A percentile compares a stretch with the other conserved stretches of the same genome.
These are phyloP conservation scores for Boletus subparvulus DNA, from an alignment of 768 basidiomycete species.

Conservation along the genomic window DNA sequence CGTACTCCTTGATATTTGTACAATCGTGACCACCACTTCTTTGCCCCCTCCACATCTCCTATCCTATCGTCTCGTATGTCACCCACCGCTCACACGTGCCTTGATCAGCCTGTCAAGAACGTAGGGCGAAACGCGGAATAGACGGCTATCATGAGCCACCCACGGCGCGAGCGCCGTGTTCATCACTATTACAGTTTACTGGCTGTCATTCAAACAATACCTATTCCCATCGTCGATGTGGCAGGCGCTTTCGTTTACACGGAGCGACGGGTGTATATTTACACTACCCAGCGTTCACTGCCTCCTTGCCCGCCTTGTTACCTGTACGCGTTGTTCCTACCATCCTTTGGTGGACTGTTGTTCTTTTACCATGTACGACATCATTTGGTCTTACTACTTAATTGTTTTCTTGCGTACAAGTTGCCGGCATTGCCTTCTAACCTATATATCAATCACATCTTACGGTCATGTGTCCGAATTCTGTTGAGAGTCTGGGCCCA, in stretches of 20 bases:
- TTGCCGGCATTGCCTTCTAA: constrained; percentile 6
- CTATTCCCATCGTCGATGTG: constrained; percentile 5
- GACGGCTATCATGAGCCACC: constrained; percentile 1
- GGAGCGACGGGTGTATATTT: background rate
- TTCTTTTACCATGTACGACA: constrained; percentile 19
- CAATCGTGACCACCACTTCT: constrained; percentile 2
- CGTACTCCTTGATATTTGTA: constrained; percentile 14
- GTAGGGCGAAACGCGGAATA: constrained; percentile 14
- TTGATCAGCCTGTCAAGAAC: background rate
- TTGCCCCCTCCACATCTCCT: background rate
- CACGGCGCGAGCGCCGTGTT: background rate
- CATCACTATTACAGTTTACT: background rate
- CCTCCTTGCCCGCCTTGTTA: background rate
- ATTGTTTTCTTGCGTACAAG: constrained; percentile 23
- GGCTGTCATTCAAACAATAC: constrained; percentile 1
- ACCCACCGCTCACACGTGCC: background rate
- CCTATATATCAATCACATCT: constrained; percentile 3
- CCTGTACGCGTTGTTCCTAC: background rate
- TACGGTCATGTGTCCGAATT: background rate
- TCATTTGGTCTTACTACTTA: constrained; percentile 12
- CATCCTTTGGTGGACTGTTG: constrained; percentile 5
- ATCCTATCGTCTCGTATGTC: constrained; percentile 6
- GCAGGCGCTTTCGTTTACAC: background rate
- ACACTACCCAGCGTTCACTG: background rate
- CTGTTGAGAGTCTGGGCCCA: background rate